phyloP scores from a whole-genome alignment of 306 rosid genomes.

The Rosa chinensis region DNA sequence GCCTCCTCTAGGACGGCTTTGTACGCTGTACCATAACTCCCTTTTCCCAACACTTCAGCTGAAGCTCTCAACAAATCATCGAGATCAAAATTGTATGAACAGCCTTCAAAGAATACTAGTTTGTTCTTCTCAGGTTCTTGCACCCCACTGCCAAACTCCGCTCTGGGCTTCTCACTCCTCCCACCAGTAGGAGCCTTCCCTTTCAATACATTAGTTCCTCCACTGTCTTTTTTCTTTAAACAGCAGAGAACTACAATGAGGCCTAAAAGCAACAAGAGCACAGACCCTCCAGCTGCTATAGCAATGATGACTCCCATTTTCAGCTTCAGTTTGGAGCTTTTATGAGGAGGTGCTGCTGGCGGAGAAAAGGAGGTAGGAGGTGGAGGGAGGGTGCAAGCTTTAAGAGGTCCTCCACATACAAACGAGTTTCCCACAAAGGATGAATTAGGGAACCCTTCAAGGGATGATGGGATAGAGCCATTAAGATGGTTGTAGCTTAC shows the following conservation, averaged over 20 bases:
- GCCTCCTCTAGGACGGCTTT: conserved; percentile 84
- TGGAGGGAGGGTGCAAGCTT: conserved; percentile 54
- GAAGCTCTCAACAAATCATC: conserved; percentile 86
- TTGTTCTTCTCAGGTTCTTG: conserved; percentile 88
- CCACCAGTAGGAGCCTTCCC: conserved; percentile 65
- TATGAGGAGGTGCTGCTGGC: conserved; percentile 39
- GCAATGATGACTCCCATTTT: conserved; percentile 69
- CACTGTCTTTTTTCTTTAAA: conserved; percentile 43
- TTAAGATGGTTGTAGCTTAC: conserved; percentile 80
- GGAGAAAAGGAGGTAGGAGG: conserved; percentile 40
- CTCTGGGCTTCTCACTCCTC: conserved; percentile 80
- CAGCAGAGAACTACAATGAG: conserved; percentile 61
- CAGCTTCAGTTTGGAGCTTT: conserved; percentile 50
- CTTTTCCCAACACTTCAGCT: conserved; percentile 87
- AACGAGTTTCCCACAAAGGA: conserved; percentile 73
- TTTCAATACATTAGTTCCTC: conserved; percentile 40
- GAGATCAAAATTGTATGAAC: conserved; percentile 83
- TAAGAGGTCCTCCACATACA: conserved; percentile 78
- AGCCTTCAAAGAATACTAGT: conserved; percentile 82
- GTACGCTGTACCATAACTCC: conserved; percentile 84
- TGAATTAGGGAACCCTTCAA: conserved; percentile 56
- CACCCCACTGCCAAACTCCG: conserved; percentile 88
- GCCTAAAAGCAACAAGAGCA: conserved; percentile 49
- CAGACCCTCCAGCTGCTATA: conserved; percentile 72
- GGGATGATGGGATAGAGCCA: conserved; percentile 75